These are phyloP conservation scores for Oryza glaberrima DNA, from an alignment of 176 grass and related monocot species.

Conservation along the genomic window DNA sequence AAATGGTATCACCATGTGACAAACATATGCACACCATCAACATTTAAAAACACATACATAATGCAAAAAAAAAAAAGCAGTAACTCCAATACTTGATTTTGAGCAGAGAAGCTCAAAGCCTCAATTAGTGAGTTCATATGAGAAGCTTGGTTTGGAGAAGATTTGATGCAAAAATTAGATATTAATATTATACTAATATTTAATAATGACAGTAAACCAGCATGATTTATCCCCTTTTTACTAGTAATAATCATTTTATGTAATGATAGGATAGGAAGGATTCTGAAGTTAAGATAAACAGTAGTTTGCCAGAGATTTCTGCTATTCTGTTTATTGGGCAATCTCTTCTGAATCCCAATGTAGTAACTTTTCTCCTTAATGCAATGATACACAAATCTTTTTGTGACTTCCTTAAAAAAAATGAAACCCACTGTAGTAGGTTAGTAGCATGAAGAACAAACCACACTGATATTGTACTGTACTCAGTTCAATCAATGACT, in stretches of 20 bases:
- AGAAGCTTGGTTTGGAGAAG: neutral
- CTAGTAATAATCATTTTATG: neutral
- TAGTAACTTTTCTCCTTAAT: too few relatives aligned
- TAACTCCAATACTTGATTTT: neutral
- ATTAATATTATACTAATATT: neutral
- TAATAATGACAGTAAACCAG: neutral
- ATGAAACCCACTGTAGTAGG: neutral
- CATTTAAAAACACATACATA: neutral
- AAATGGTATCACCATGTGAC: neutral
- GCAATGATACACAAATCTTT: too few relatives aligned
- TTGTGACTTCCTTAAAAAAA: too few relatives aligned
- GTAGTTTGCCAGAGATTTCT: conserved; percentile 2
- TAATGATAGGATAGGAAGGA: conserved; percentile 15
- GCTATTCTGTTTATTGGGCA: conserved; percentile 14
- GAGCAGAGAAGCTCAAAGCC: conserved; percentile 7
- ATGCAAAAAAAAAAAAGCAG: neutral
- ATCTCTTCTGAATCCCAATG: neutral
- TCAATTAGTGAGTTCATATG: neutral
- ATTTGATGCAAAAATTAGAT: neutral
- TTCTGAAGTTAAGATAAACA: conserved; percentile 3
- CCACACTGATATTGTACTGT: neutral
- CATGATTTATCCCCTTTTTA: neutral
- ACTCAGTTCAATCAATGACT: conserved; percentile 1
- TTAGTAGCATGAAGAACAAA: conserved; percentile 21
- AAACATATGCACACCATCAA: neutral